Conservation (phyloP, 2,329 filamentous ascomycete genomes). For the Calonectria leucothoes region DNA sequence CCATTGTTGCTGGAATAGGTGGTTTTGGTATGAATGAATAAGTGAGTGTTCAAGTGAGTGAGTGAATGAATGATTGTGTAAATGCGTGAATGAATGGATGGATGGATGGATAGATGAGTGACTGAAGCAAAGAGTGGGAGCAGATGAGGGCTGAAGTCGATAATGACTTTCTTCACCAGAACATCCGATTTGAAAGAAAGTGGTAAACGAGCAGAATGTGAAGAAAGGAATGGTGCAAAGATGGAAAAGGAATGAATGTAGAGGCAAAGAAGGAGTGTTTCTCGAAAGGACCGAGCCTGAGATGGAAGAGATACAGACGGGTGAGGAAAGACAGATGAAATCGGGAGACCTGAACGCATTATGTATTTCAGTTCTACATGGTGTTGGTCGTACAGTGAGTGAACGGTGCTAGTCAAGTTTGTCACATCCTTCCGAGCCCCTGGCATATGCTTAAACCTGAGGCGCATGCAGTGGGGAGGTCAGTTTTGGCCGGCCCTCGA, state of each 20-base stretch:
- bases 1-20: slow-evolving; percentile 26
- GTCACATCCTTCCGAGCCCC: slow-evolving; percentile 12
- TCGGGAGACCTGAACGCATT: background rate
- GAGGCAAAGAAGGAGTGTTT: background rate
- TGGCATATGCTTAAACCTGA: slow-evolving; percentile 22
- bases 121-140: background rate
- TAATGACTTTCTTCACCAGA: background rate
- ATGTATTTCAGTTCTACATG: background rate
- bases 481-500: background rate
- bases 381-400: background rate
- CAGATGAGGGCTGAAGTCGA: background rate
- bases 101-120: background rate
- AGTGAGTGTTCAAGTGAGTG: background rate
- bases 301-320: background rate
- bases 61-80: background rate
- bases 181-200: background rate
- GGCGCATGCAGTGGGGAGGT: slow-evolving; percentile 4
- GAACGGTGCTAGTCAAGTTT: background rate
- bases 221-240: background rate
- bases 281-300: slow-evolving; percentile 2
- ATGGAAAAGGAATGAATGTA: slow-evolving; percentile 5
- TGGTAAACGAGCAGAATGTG: background rate
- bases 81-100: background rate
- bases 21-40: background rate
- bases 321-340: background rate